Percentiles rank a stretch among this genome's conserved stretches.
These are phyloP conservation scores for Clohesyomyces aquaticus DNA, from an alignment of 495 filamentous ascomycete species.

Conservation along the genomic window DNA sequence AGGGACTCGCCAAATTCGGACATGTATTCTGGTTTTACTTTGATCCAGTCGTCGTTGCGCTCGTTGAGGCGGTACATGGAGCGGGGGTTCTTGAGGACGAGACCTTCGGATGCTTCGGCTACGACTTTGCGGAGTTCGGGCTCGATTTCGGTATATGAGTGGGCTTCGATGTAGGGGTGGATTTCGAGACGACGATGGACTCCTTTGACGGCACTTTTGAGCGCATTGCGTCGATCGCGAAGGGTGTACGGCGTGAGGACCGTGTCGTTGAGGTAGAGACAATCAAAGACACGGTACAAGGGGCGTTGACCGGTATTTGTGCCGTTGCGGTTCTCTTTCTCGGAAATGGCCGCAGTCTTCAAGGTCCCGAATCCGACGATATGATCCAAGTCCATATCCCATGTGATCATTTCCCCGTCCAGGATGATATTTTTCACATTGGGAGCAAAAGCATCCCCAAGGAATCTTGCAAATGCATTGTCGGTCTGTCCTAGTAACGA, in stretches of 20 bases:
- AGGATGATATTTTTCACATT: conserved; percentile 85
- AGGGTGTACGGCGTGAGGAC: conserved; percentile 81
- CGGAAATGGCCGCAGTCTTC: conserved; percentile 85
- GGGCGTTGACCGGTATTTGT: conserved; percentile 69
- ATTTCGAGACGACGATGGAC: conserved; percentile 80
- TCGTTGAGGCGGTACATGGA: conserved; percentile 86
- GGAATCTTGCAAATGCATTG: conserved; percentile 76
- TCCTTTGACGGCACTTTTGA: conserved; percentile 66
- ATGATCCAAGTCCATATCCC: conserved; percentile 86
- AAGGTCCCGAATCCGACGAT: conserved; percentile 90
- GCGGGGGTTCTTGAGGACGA: conserved; percentile 92
- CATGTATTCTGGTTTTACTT: conserved; percentile 99
- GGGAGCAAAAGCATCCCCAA: conserved; percentile 75
- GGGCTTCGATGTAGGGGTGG: conserved; percentile 71
- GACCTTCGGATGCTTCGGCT: conserved; percentile 83
- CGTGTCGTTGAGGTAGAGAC: conserved; percentile 81
- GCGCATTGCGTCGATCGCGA: conserved; percentile 75
- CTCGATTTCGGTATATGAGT: conserved; percentile 72
- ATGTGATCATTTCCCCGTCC: conserved; percentile 98
- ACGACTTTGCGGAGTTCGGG: conserved; percentile 78
- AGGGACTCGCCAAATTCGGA: conserved; percentile 92
- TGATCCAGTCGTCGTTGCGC: conserved; percentile 97
- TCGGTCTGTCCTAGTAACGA: conserved; percentile 77
- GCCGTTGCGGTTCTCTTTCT: conserved; percentile 76
- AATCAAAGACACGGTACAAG: conserved; percentile 85